phyloP scores from a whole-genome alignment of 2,329 filamentous ascomycete species.

The Penicillium griseofulvum region DNA sequence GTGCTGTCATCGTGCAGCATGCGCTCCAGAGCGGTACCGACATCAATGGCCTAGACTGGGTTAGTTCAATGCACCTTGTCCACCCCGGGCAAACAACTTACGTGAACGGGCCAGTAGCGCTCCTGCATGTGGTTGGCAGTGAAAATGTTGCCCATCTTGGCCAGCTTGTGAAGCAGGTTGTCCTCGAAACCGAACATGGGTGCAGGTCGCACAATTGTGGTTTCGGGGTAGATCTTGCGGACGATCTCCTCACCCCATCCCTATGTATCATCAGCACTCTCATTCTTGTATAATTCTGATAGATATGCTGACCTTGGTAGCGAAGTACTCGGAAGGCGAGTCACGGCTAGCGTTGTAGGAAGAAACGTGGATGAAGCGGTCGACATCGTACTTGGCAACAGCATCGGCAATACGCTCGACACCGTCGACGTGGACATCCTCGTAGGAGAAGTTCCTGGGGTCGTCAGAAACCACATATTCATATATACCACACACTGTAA shows the following conservation, averaged over 20 bases:
- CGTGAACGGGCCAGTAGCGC: constrained; percentile 86
- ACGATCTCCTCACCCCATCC: constrained; percentile 78
- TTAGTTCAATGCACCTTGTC: constrained; percentile 7
- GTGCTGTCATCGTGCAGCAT: constrained; percentile 92
- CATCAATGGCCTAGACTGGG: constrained; percentile 71
- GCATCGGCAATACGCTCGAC: constrained; percentile 89
- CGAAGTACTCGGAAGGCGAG: constrained; percentile 84
- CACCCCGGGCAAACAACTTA: constrained; percentile 42
- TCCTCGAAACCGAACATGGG: constrained; percentile 96
- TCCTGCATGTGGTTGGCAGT: constrained; percentile 93
- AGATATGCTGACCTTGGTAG: constrained; percentile 68
- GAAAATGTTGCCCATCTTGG: constrained; percentile 74
- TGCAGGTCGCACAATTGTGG: constrained; percentile 90
- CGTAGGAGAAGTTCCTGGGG: constrained; percentile 80
- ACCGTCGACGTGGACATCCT: constrained; percentile 91
- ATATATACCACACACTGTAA: constrained; percentile 4
- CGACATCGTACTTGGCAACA: constrained; percentile 95
- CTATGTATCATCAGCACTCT: constrained; percentile 41
- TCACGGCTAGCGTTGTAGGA: constrained; percentile 83
- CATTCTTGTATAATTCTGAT: neutral
- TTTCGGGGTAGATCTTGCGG: constrained; percentile 89
- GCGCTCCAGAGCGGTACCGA: constrained; percentile 80
- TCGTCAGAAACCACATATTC: constrained; percentile 31
- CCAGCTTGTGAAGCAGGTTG: constrained; percentile 81
- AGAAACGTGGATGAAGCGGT: constrained; percentile 94